Base-by-base conservation (phyloP, 2,329 filamentous ascomycete species). In the Sporothrix brunneoviolacea region DNA sequence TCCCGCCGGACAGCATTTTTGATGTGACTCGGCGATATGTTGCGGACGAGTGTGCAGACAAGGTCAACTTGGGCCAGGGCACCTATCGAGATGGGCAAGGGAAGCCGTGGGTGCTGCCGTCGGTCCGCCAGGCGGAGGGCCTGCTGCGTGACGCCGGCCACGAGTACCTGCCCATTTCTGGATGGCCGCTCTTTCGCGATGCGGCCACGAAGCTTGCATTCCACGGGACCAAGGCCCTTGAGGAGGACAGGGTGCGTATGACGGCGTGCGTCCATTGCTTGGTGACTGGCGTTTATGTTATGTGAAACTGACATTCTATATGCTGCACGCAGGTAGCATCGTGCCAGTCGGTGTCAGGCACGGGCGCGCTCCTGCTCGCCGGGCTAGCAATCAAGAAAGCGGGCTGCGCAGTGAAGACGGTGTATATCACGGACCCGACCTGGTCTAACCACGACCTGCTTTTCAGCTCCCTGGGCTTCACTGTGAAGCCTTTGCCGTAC, bases 381-480 rank as follows among this genome's bases (percentile, higher is more conserved):
- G 91, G 84, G 57, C 82, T 94, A 59, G 97, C 97, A 81, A 84
- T 97, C 55, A 75, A 86, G 67, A 90, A 84, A 68, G 96, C 96
- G 80, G 94, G 88, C 76, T 74, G 75, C 64, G 76, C 77, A 63
- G 80, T 76, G 70, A 83, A 79, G 58, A 81, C 83, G 52, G 82
- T 94, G 70, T 95, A 95, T 76, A 77, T 97, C 68, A 95, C 90
- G 62, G 86, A 86, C 68, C 93, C 93, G 50, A 97, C 93, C 54
- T 98, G 93, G 93, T 89, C 87, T 59, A 98, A 98, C 74, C 93
- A 98, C 82, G 84, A 93, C 73, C 91, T 96, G 70, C 95, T 98
- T 75, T 95, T 97, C 16, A 9, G 8, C 3, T n/a, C 46, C 3
- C 18, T 42, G 7, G 51, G 46, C 19, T 49, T 36, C 60, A 57